Conservation (phyloP, 768 basidiomycete species). For the Porphyrellus cyaneotinctus region DNA sequence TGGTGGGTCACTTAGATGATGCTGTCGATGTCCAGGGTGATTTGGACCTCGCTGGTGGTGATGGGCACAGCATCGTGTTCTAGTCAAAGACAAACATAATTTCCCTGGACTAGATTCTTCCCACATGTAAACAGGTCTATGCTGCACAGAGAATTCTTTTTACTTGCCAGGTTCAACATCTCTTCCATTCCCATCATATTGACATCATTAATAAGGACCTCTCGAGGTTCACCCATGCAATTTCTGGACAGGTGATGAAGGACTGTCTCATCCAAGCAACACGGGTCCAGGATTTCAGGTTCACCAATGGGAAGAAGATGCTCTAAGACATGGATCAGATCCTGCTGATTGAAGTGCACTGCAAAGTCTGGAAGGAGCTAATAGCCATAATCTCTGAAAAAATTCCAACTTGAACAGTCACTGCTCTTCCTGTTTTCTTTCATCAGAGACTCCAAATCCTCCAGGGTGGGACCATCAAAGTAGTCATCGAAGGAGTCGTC, state of each 20-base stretch:
- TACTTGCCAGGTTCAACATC: neutral
- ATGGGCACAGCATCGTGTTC: neutral
- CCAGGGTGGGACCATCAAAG: neutral
- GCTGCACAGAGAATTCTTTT: neutral
- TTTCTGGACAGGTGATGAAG: neutral
- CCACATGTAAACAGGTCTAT: neutral
- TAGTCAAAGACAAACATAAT: neutral
- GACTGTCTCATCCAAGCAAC: neutral
- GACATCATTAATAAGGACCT: neutral
- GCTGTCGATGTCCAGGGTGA: slow-evolving; percentile 4
- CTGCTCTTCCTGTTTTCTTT: neutral
- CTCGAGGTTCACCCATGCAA: neutral
- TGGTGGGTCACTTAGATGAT: slow-evolving; percentile 1
- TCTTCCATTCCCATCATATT: slow-evolving; percentile 7
- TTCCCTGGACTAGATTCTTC: neutral
- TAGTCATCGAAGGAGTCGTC: slow-evolving; percentile 1
- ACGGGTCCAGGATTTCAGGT: neutral
- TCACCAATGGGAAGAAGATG: slow-evolving; percentile 1
- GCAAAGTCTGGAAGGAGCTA: slow-evolving; percentile 2
- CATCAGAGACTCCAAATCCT: neutral
- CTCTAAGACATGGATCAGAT: neutral
- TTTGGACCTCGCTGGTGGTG: neutral
- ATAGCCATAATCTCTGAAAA: slow-evolving; percentile 6
- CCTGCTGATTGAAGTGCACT: slow-evolving; percentile 1
- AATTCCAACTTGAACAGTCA: neutral